phyloP scores from a whole-genome alignment of 2,329 filamentous ascomycete species.

The Pseudohalonectria lignicola region DNA sequence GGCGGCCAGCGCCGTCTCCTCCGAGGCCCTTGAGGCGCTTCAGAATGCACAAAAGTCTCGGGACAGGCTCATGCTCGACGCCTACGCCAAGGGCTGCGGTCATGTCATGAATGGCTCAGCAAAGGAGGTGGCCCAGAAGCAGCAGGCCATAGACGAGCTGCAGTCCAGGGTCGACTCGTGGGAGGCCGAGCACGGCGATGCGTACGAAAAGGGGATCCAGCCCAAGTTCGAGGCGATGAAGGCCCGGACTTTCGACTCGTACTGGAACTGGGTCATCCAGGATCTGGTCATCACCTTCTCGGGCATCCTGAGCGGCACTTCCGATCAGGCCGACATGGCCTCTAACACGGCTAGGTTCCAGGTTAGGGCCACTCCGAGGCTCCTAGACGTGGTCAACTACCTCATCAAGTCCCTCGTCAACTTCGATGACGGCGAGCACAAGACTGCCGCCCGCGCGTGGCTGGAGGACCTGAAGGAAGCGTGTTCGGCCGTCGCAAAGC shows the following conservation, averaged over 20 bases:
- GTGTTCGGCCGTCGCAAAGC: constrained; percentile 95
- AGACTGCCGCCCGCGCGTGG: constrained; percentile 89
- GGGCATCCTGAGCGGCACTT: constrained; percentile 87
- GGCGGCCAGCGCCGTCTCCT: constrained; percentile 62
- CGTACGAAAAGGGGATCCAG: constrained; percentile 90
- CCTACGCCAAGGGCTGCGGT: constrained; percentile 88
- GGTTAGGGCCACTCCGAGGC: too few species aligned
- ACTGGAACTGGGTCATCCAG: constrained; percentile 98
- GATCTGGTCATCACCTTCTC: constrained; percentile 98
- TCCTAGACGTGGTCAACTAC: constrained; percentile 88
- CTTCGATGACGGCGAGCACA: constrained; percentile 99
- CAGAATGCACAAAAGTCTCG: constrained; percentile 97
- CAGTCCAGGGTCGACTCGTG: constrained; percentile 92
- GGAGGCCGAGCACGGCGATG: constrained; percentile 90
- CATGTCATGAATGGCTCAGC: constrained; percentile 95
- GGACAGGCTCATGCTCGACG: constrained; percentile 94
- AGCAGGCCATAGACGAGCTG: constrained; percentile 76
- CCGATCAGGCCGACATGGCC: too few species aligned
- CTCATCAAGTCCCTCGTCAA: constrained; percentile 98
- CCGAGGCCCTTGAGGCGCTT: constrained; percentile 55
- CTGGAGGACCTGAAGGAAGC: constrained; percentile 99
- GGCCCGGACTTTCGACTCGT: constrained; percentile 92
- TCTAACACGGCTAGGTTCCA: too few species aligned
- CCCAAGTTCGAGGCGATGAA: constrained; percentile 90
- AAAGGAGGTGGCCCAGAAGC: constrained; percentile 89